Conservation (phyloP, 2,329 filamentous ascomycete species). For the Botrytis medusae region DNA sequence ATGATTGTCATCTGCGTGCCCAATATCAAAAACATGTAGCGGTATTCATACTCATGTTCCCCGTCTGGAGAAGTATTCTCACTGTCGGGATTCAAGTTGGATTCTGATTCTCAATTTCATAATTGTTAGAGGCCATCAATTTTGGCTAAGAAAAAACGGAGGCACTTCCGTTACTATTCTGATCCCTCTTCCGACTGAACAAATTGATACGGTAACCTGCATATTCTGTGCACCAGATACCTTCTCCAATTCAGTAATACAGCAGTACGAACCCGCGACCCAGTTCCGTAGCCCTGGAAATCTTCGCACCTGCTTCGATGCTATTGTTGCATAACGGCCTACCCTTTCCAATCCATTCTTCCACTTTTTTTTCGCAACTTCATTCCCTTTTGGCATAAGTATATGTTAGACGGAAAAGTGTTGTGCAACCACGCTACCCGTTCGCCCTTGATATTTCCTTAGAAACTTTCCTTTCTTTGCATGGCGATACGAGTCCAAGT, state of each 20-base stretch:
- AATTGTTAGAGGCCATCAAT: background rate
- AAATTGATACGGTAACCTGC: conserved; percentile 8
- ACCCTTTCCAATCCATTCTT: background rate
- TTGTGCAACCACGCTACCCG: background rate
- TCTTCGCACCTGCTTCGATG: conserved; percentile 8
- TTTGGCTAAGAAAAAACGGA: background rate
- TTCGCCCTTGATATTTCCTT: background rate
- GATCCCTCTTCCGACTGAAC: background rate
- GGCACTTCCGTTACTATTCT: background rate
- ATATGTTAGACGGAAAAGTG: background rate
- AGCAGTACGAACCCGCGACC: conserved; percentile 14
- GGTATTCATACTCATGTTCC: conserved; percentile 7
- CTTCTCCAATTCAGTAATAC: conserved; percentile 10
- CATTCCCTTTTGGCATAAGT: conserved; percentile 3
- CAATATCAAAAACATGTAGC: background rate
- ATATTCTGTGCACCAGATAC: conserved; percentile 13
- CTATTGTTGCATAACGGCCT: conserved; percentile 15
- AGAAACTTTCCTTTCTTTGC: background rate
- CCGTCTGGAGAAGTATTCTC: conserved; percentile 5
- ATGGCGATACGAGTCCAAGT: conserved; percentile 17
- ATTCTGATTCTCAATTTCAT: background rate
- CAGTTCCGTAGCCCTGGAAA: conserved; percentile 19
- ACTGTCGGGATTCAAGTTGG: background rate
- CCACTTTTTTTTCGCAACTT: conserved; percentile 6
- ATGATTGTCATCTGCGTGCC: conserved; percentile 1